Evolutionary conservation across 2,329 filamentous ascomycete genomes (phyloP), one percentile per base, ranked within the genome.

Genomic region (Aureobasidium sp.): DNA sequence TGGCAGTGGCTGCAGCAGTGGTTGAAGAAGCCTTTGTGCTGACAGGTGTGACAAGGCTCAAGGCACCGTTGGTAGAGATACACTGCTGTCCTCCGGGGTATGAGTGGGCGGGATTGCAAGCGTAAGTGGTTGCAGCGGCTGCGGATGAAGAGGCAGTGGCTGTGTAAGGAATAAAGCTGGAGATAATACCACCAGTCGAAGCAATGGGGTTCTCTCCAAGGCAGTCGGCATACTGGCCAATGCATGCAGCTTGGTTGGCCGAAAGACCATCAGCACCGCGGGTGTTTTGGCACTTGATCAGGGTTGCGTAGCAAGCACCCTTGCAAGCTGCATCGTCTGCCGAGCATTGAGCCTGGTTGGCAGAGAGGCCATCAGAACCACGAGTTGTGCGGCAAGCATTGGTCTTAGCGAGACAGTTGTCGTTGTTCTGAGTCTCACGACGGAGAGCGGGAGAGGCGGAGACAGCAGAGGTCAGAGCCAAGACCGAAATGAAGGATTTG

Each of bases 121-220:
- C n/a, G 6, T 37, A 53, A 9, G n/a, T 21, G 21, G 15, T 37
- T 8, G 49, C 32, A 41, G 49, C 32, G 21, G 50, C 15, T 29
- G 49, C 27, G 11, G 32, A 53, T 15, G 49, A 21, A 25, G 42
- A 58, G 27, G 36, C n/a, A 32, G 55, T 59, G 9, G 21, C 36
- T 30, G 29, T n/a, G 53, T 42, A 42, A 29, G 37, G 29, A 5
- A 42, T 11, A 8, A 30, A 57, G 21, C 10, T 36, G 15, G n/a
- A 54, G 37, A 34, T 34, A 10, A 53, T 29, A 16, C 59, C 48
- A 9, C 47, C 59, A 45, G 41, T 55, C 5, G 21, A 29, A 1
- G 39, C 41, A n/a, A 62, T 15, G 11, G 59, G 59, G 50, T 62
- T 58, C 39, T 62, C 48, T 41, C 59, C 59, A 7, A 62, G 50